Conservation (phyloP, 768 basidiomycete genomes). For the Pluteus cervinus region DNA sequence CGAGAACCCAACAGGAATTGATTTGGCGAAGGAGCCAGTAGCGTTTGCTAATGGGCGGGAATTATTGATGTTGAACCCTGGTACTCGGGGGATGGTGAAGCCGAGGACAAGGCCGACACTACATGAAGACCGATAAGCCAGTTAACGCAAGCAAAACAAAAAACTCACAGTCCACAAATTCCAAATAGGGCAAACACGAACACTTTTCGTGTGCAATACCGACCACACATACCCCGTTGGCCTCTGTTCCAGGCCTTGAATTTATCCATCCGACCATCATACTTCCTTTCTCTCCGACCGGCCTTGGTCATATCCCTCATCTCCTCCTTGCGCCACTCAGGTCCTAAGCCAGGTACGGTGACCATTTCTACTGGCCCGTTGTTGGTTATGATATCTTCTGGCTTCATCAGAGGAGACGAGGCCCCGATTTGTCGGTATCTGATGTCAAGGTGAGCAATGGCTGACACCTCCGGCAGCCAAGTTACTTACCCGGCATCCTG, state of each 20-base stretch:
- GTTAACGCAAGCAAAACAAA: constrained; percentile 2
- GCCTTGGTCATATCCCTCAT: constrained; percentile 71
- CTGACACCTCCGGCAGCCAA: too few relatives aligned
- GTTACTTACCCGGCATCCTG: constrained; percentile 42
- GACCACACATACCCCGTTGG: constrained; percentile 74
- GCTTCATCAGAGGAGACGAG: constrained; percentile 3
- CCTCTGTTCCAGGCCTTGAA: constrained; percentile 79
- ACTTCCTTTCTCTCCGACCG: constrained; percentile 57
- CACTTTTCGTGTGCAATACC: constrained; percentile 67
- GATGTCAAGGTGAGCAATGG: constrained; percentile 5
- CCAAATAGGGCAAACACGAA: constrained; percentile 67
- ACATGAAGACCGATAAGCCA: constrained; percentile 6
- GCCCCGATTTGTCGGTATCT: too few relatives aligned
- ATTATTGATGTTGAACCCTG: constrained; percentile 58
- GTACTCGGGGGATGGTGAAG: constrained; percentile 81
- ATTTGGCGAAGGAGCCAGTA: constrained; percentile 48
- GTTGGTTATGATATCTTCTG: constrained; percentile 12
- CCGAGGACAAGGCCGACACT: constrained; percentile 68
- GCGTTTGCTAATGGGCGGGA: constrained; percentile 53
- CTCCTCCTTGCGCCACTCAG: constrained; percentile 85
- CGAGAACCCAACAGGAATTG: constrained; percentile 59
- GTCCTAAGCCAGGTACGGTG: constrained; percentile 85
- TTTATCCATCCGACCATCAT: constrained; percentile 44
- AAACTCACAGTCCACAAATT: constrained; percentile 47
- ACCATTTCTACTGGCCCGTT: constrained; percentile 73